Evolutionary conservation across 441 rosid species (phyloP).

Genomic region (Cnidoscolus chayamansa): DNA sequence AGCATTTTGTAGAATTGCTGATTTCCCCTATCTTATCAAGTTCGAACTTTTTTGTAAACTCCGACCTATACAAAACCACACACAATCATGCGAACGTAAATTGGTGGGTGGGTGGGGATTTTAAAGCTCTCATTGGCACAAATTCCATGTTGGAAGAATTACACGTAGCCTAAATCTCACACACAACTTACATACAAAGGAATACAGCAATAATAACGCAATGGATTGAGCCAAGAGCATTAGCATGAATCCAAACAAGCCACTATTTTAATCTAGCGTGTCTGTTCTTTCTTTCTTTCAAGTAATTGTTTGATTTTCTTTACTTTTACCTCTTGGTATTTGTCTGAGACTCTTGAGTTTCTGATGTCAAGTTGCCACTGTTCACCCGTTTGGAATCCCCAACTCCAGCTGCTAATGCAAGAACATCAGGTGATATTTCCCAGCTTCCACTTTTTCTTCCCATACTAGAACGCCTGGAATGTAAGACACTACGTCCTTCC

Average conservation of each 20-base stretch:
- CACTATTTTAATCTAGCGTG: not conserved
- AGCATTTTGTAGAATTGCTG: too few species aligned
- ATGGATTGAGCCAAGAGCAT: not conserved
- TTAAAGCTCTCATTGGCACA: not conserved
- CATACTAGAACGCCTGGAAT: constrained; percentile 70
- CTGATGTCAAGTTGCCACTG: constrained; percentile 28
- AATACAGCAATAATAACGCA: not conserved
- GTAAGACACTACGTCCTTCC: constrained; percentile 55
- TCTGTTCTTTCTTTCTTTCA: not conserved
- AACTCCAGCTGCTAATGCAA: constrained; percentile 41
- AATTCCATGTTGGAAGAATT: not conserved
- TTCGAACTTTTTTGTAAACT: too few species aligned
- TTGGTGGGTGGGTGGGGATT: not conserved
- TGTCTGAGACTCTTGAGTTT: constrained; percentile 24
- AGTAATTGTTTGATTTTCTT: constrained; percentile 10
- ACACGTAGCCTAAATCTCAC: constrained; percentile 3
- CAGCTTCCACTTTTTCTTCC: constrained; percentile 85
- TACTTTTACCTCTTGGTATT: constrained; percentile 22
- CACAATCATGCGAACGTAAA: not conserved
- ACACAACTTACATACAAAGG: not conserved
- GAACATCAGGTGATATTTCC: constrained; percentile 62
- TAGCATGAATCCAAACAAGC: constrained; percentile 16
- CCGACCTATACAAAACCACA: not conserved
- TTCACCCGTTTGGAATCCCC: constrained; percentile 48
- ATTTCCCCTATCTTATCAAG: too few species aligned